A percentile compares a stretch with the other conserved stretches of the same genome.
These are phyloP conservation scores for Plantago major DNA, from an alignment of 257 asterid species.

Conservation along the genomic window DNA sequence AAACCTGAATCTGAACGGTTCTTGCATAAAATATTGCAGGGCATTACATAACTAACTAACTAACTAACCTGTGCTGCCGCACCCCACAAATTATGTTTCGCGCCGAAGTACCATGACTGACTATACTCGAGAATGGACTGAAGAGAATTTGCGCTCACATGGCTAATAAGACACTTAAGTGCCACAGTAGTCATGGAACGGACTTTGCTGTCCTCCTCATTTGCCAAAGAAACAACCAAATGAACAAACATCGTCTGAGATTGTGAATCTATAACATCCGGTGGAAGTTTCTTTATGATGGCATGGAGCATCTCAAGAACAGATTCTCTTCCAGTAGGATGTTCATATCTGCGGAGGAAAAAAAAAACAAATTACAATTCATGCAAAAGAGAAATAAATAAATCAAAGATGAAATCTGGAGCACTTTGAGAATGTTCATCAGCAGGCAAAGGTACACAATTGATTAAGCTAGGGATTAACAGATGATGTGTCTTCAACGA, in stretches of 20 bases:
- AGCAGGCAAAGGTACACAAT: not conserved
- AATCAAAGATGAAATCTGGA: not conserved
- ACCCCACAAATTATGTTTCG: slow-evolving; percentile 60
- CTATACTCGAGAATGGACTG: slow-evolving; percentile 53
- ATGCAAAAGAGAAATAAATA: slow-evolving; percentile 13
- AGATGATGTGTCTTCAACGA: no score
- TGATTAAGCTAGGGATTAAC: no score
- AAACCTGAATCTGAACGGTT: no score
- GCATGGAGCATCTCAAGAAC: slow-evolving; percentile 91
- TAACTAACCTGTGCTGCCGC: slow-evolving; percentile 82
- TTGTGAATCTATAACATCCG: slow-evolving; percentile 44
- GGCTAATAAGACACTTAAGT: slow-evolving; percentile 69
- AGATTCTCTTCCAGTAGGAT: slow-evolving; percentile 86
- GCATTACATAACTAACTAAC: not conserved
- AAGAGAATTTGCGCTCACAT: slow-evolving; percentile 44
- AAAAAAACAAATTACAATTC: slow-evolving; percentile 1
- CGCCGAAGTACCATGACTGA: slow-evolving; percentile 76
- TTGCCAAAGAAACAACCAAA: slow-evolving; percentile 70
- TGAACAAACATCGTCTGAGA: slow-evolving; percentile 62
- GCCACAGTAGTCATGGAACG: slow-evolving; percentile 80
- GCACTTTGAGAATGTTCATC: not conserved
- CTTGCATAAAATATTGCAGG: no score
- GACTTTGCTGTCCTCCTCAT: slow-evolving; percentile 74
- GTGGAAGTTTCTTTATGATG: slow-evolving; percentile 70
- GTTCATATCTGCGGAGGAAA: slow-evolving; percentile 54